Evolutionary conservation across 108 stramenopile genomes (phyloP), one percentile per base, ranked within the genome.

Genomic region (Mediolabrus comicus): DNA sequence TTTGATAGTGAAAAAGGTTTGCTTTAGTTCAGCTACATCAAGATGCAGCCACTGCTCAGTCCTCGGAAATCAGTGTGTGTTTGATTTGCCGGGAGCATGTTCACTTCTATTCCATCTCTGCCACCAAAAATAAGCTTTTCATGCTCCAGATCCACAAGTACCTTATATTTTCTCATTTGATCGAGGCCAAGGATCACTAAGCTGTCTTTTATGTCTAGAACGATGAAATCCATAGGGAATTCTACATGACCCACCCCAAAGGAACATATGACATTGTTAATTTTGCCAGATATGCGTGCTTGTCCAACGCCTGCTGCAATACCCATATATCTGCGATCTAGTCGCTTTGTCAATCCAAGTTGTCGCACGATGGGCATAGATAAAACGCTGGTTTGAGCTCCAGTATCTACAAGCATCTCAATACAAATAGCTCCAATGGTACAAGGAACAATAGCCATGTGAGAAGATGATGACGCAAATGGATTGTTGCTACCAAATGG

Each of bases 321-420:
- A 8, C 87, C 90, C 49, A 53, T 36, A n/a, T 69, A 54, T 27
- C 69, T 36, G 25, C 62, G 67, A 39, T 88, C 84, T 33, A 87
- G 59, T 30, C 83, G 72, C 71, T 67, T 67, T n/a, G 60, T 24
- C 5, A 91, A 74, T 24, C 77, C 83, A 3, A 91, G 83, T 41
- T 64, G 65, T 14, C 61, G 41, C 12, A 84, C 85, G 51, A 86
- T 65, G 16, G 84, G 78, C 41, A 80, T 55, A 0, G 87, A 88
- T 41, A 91, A 74, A n/a, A 86, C 84, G 12, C 83, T 84, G 9
- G 62, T 46, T 60, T 84, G 83, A 24, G 90, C 90, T 24, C 90
- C 90, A 13, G 87, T 84, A 29, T 91, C 90, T 3, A 91, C 86
- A 35, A 91, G 62, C 85, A 91, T 85, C 39, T 87, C 86, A 10